Percentiles rank a stretch among this genome's conserved stretches.
These are phyloP conservation scores for Gaeumannomyces sp. DNA, from an alignment of 2,329 filamentous ascomycete species.

Conservation along the genomic window DNA sequence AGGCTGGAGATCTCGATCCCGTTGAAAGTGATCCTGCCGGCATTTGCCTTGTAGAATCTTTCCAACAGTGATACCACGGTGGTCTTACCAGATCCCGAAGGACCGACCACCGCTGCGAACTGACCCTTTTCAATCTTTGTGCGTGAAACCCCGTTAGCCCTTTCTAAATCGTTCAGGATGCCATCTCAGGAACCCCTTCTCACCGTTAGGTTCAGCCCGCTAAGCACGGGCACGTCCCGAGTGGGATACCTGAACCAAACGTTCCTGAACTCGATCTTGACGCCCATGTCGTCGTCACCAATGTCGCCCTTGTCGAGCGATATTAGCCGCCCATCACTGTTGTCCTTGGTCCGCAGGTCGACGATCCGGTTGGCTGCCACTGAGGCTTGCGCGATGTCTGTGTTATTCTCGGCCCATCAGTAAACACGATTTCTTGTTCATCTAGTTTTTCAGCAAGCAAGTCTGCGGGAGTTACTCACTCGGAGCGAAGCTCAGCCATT, in stretches of 20 bases:
- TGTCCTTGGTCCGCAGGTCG: constrained; percentile 20
- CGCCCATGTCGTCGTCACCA: constrained; percentile 22
- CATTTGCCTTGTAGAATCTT: constrained; percentile 31
- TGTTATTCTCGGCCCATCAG: neutral
- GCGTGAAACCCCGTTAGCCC: neutral
- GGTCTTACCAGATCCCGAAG: constrained; percentile 26
- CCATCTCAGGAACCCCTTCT: constrained; percentile 17
- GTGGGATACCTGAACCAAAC: constrained; percentile 68
- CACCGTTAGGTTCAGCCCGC: constrained; percentile 55
- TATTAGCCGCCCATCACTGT: constrained; percentile 18
- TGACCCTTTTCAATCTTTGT: constrained; percentile 23
- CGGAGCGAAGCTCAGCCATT: constrained; percentile 27
- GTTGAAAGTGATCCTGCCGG: constrained; percentile 48
- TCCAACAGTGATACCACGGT: constrained; percentile 45
- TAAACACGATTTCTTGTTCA: neutral
- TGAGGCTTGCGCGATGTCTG: constrained; percentile 26
- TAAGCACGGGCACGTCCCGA: constrained; percentile 61
- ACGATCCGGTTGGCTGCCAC: constrained; percentile 25
- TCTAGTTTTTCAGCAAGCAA: neutral
- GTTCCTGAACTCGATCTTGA: constrained; percentile 56
- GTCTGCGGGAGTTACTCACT: constrained; percentile 16
- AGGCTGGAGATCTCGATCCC: constrained; percentile 49
- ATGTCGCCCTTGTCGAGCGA: constrained; percentile 22
- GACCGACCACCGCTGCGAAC: constrained; percentile 27
- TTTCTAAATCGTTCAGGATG: neutral